Conservation (phyloP, 2,329 filamentous ascomycete species). For the Pseudomassariella vexata region DNA sequence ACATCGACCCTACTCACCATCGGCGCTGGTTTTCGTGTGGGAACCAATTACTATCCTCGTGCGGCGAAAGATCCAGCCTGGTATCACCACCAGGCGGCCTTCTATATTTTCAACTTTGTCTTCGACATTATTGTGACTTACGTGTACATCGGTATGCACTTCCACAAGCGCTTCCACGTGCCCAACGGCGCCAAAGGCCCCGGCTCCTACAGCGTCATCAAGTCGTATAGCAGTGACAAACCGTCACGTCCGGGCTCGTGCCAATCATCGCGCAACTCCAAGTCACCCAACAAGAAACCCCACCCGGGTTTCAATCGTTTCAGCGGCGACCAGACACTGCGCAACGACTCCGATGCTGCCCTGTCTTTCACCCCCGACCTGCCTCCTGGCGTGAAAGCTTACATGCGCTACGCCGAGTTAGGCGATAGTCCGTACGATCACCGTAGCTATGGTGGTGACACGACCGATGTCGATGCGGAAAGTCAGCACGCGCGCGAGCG, state of each 20-base stretch:
- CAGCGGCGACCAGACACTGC: not conserved
- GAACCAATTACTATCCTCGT: constrained; percentile 38
- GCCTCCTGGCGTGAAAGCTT: not conserved
- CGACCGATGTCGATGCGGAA: too few relatives aligned
- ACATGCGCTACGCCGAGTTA: not conserved
- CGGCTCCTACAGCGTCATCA: constrained; percentile 37
- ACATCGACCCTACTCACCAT: constrained; percentile 44
- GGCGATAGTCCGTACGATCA: too few relatives aligned
- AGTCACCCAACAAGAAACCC: not conserved
- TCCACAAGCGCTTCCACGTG: constrained; percentile 23
- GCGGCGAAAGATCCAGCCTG: constrained; percentile 41
- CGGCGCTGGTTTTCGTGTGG: constrained; percentile 53
- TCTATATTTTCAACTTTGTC: constrained; percentile 59
- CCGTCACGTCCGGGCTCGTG: too few relatives aligned
- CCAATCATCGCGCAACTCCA: too few relatives aligned
- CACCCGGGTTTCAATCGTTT: not conserved
- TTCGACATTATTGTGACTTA: constrained; percentile 38
- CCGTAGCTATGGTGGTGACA: too few relatives aligned
- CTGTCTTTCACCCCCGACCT: not conserved
- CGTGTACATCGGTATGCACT: constrained; percentile 17
- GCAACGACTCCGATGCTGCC: not conserved
- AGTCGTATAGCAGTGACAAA: too few relatives aligned
- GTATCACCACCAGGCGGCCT: constrained; percentile 53
- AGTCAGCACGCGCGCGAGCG: too few relatives aligned
- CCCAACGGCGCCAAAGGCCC: constrained; percentile 29